Conservation (phyloP, 345 rosid species). For the Eucalyptus curtisii region DNA sequence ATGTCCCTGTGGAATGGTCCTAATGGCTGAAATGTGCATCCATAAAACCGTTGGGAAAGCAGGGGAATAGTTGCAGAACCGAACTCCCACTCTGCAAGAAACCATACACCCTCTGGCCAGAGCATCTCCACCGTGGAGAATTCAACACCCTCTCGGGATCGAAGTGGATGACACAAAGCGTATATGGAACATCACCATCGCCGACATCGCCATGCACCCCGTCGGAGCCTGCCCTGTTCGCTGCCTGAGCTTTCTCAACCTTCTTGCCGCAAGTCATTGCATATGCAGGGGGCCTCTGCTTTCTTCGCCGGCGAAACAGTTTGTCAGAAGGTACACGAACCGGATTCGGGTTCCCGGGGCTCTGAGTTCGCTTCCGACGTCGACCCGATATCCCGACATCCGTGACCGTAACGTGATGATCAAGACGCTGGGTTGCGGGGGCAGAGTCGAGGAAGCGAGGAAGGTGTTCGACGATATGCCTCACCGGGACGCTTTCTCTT, state of each 20-base stretch:
- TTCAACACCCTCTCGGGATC: background rate
- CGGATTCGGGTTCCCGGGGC: background rate
- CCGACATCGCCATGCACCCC: background rate
- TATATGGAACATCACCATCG: background rate
- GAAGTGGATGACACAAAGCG: background rate
- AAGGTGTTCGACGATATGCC: constrained; percentile 35
- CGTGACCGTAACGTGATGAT: constrained; percentile 13
- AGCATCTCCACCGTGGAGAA: background rate
- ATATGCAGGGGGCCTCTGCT: background rate
- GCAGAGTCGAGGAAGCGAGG: constrained; percentile 18
- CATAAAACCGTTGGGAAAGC: background rate
- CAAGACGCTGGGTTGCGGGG: constrained; percentile 11
- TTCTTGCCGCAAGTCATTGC: background rate
- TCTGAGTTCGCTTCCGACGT: background rate
- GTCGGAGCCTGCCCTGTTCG: background rate
- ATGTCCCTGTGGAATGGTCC: background rate
- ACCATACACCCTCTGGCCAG: background rate
- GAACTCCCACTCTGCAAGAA: background rate
- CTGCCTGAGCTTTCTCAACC: background rate
- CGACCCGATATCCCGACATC: background rate
- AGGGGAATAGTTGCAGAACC: fast-evolving
- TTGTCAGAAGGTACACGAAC: background rate
- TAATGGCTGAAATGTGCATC: background rate
- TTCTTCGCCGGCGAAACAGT: background rate
- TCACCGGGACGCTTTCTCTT: constrained; percentile 19